Conservation (phyloP, 306 rosid genomes). For the Alnus rubra region DNA sequence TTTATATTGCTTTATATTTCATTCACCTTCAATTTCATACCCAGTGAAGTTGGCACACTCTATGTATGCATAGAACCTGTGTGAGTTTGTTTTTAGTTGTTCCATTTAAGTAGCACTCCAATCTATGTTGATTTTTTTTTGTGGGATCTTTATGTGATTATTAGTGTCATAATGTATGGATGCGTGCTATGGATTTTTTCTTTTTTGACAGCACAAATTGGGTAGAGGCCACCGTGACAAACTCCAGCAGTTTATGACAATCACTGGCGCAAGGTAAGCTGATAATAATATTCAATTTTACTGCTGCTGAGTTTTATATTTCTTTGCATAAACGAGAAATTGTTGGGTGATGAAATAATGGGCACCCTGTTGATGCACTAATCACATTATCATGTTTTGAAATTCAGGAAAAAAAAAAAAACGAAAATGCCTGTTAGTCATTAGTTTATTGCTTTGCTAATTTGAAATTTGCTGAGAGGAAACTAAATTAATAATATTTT, state of each 20-base stretch:
- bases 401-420: not conserved
- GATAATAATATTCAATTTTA: slow-evolving; percentile 13
- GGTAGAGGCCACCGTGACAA: slow-evolving; percentile 96
- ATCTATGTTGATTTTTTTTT: not conserved
- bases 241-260: slow-evolving; percentile 87
- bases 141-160: not conserved
- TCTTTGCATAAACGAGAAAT: not conserved
- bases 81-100: not conserved
- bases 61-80: not conserved
- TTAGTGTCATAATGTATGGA: not conserved
- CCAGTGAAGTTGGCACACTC: not conserved
- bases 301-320: slow-evolving; percentile 1
- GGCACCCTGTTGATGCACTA: not conserved
- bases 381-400: not conserved
- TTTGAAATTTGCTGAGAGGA: not conserved
- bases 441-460: not conserved
- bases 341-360: not conserved
- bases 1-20: not conserved
- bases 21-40: not conserved
- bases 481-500: not conserved
- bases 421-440: not conserved
- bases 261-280: slow-evolving; percentile 91
- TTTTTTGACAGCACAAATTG: slow-evolving; percentile 70
- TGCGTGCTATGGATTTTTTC: not conserved
- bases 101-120: not conserved